phyloP scores from a whole-genome alignment of 2,329 filamentous ascomycete genomes.

The Calonectria henricotiae region DNA sequence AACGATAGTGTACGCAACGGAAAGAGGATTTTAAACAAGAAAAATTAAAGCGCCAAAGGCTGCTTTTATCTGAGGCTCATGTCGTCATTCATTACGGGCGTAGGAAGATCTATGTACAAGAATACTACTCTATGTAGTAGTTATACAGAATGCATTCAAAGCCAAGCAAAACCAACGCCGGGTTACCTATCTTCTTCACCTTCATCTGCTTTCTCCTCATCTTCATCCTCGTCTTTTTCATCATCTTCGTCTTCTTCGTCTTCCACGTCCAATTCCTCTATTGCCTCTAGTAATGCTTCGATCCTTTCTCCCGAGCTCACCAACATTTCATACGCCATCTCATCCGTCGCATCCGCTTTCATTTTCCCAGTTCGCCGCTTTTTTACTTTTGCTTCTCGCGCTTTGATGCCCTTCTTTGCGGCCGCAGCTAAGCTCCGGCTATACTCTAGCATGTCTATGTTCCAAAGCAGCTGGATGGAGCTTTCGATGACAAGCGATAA shows the following conservation, averaged over 20 bases:
- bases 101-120: conserved; percentile 43
- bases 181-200: conserved; percentile 17
- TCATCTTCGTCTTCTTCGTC: conserved; percentile 31
- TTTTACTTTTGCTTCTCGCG: conserved; percentile 66
- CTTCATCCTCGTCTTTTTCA: conserved; percentile 37
- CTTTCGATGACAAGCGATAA: conserved; percentile 80
- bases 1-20: conserved; percentile 41
- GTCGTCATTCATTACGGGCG: conserved; percentile 43
- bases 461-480: conserved; percentile 71
- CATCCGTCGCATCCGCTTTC: conserved; percentile 59
- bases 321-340: conserved; percentile 62
- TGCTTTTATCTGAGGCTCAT: conserved; percentile 6
- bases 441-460: conserved; percentile 56
- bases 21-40: background rate
- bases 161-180: background rate
- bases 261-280: conserved; percentile 46
- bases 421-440: conserved; percentile 59
- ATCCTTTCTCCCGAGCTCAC: conserved; percentile 65
- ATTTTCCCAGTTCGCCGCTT: conserved; percentile 59
- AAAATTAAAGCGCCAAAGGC: background rate
- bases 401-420: conserved; percentile 65
- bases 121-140: conserved; percentile 45
- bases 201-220: conserved; percentile 30
- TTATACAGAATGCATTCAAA: conserved; percentile 43
- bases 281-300: conserved; percentile 58